These are phyloP conservation scores for Harringtonia lauricola DNA, from an alignment of 2,329 filamentous ascomycete genomes.

Conservation along the genomic window DNA sequence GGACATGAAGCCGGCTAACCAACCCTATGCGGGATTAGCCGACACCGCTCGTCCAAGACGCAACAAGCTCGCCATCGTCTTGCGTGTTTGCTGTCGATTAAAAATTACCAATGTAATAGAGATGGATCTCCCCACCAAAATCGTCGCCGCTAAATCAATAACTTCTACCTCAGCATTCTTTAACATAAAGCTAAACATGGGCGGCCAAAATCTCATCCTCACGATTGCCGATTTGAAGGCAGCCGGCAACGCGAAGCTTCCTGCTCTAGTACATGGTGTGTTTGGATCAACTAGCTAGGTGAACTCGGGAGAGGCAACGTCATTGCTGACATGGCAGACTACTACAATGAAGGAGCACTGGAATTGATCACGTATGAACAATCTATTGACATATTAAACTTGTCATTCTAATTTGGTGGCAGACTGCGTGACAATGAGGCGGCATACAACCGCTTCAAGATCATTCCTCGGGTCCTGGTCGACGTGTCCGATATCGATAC, in stretches of 20 bases:
- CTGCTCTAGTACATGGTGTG: neutral
- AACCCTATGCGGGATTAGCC: too few relatives aligned
- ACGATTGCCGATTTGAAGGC: slow-evolving; percentile 1
- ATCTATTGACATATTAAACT: neutral
- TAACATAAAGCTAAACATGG: neutral
- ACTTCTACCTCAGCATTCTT: too few relatives aligned
- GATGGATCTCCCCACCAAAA: too few relatives aligned
- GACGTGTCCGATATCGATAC: slow-evolving; percentile 27
- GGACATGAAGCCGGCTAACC: too few relatives aligned
- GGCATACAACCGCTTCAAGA: slow-evolving; percentile 38
- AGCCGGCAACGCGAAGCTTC: neutral
- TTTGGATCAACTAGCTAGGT: neutral
- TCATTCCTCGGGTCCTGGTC: slow-evolving; percentile 30
- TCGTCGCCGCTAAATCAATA: too few relatives aligned
- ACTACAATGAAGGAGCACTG: slow-evolving; percentile 47
- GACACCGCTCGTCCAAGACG: too few relatives aligned
- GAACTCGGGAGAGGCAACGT: neutral
- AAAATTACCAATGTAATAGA: too few relatives aligned
- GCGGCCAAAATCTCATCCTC: neutral
- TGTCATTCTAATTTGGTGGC: neutral
- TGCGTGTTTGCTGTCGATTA: too few relatives aligned
- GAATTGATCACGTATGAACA: slow-evolving; percentile 32
- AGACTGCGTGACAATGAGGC: slow-evolving; percentile 38
- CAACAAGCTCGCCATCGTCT: too few relatives aligned
- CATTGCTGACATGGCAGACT: slow-evolving; percentile 22